These are phyloP conservation scores for Letharia lupina DNA, from an alignment of 495 filamentous ascomycete genomes.

Conservation along the genomic window DNA sequence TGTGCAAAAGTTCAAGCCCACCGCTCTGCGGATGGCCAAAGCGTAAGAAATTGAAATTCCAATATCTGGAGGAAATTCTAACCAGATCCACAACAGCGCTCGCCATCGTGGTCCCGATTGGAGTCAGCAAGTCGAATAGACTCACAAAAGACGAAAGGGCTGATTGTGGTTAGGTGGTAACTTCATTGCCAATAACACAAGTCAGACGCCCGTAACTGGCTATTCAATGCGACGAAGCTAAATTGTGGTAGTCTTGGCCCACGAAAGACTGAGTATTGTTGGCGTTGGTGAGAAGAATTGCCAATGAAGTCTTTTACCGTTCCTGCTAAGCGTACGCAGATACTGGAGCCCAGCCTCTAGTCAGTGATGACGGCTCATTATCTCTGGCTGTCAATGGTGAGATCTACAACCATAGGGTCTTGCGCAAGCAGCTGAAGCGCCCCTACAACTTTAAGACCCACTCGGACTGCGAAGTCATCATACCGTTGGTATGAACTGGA, in stretches of 20 bases:
- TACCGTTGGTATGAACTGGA: conserved; percentile 68
- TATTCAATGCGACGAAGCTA: conserved; percentile 2
- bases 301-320: conserved; percentile 4
- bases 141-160: conserved; percentile 2
- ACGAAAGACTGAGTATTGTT: conserved; percentile 95
- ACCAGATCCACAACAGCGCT: conserved; percentile 52
- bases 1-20: conserved; percentile 94
- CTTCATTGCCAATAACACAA: conserved; percentile 78
- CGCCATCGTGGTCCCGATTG: conserved; percentile 97
- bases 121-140: conserved; percentile 55
- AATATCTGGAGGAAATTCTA: conserved; percentile 15
- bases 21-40: conserved; percentile 91
- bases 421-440: conserved; percentile 72
- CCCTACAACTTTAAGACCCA: conserved; percentile 93
- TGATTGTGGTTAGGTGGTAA: conserved; percentile 60
- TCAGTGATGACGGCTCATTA: conserved; percentile 81
- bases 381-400: conserved; percentile 97
- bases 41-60: conserved; percentile 53
- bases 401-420: conserved; percentile 96
- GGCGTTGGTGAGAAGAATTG: conserved; percentile 65
- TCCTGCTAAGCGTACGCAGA: conserved; percentile 45
- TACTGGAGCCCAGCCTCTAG: conserved; percentile 87
- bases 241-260: conserved; percentile 69
- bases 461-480: conserved; percentile 96
- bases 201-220: conserved; percentile 35